A percentile compares a stretch with the other conserved stretches of the same genome.
These are phyloP conservation scores for Calonectria pteridis DNA, from an alignment of 2,329 filamentous ascomycete genomes.

Conservation along the genomic window DNA sequence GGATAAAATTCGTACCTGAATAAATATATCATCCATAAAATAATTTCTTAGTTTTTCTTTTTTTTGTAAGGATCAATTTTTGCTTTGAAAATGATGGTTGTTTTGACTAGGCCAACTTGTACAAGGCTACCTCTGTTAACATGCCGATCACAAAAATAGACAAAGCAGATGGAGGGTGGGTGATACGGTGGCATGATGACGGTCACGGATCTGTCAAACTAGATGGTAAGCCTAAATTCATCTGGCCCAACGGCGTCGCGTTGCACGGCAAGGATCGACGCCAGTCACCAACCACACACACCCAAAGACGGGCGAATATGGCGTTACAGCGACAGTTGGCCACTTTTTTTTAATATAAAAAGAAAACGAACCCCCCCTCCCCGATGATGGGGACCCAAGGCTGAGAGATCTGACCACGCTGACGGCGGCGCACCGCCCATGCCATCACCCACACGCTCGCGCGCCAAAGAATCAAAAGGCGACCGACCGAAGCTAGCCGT, in stretches of 20 bases:
- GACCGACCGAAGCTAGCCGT: background rate
- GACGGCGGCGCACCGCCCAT: background rate
- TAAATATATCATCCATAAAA: too few species aligned
- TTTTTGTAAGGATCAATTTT: too few species aligned
- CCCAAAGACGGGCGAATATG: too few species aligned
- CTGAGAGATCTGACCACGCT: background rate
- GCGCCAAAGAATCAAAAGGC: too few species aligned
- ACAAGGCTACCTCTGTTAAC: too few species aligned
- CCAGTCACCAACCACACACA: background rate
- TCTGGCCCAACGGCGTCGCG: background rate
- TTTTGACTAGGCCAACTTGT: too few species aligned
- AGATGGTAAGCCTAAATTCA: background rate
- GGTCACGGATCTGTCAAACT: slow-evolving; percentile 12
- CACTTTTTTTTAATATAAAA: background rate
- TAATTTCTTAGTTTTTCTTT: too few species aligned
- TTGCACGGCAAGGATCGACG: background rate
- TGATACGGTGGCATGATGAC: slow-evolving; percentile 44
- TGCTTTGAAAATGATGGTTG: too few species aligned
- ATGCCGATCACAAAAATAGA: background rate
- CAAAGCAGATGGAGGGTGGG: slow-evolving; percentile 11
- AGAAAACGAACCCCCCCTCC: background rate
- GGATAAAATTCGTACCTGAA: too few species aligned
- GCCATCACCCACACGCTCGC: background rate
- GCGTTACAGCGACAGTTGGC: background rate
- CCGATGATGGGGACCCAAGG: background rate